These are phyloP conservation scores for Pycnococcus provasolii DNA, from an alignment of 139 green algal genomes.

Conservation along the genomic window DNA sequence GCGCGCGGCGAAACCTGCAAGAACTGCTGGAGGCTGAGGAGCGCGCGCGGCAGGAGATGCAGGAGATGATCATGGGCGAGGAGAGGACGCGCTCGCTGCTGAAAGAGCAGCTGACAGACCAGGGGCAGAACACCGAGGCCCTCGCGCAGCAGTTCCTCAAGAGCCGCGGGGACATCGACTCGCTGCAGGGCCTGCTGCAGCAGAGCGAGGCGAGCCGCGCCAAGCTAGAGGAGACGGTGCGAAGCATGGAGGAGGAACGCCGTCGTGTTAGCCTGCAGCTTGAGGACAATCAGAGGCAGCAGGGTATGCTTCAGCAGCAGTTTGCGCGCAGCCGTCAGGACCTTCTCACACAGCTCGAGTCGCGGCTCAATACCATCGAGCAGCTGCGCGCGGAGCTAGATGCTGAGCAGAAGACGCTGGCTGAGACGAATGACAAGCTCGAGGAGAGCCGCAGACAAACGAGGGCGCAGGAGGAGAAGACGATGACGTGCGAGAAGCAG, in stretches of 20 bases:
- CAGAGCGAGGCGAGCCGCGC: constrained; percentile 9
- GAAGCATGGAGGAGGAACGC: constrained; percentile 7
- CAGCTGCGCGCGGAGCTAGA: constrained; percentile 12
- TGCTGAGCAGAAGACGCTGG: constrained; percentile 9
- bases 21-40: constrained; percentile 23
- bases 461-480: constrained; percentile 1
- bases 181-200: constrained; percentile 13
- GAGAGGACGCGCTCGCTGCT: constrained; percentile 1
- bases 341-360: constrained; percentile 24
- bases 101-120: constrained; percentile 2
- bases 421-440: constrained; percentile 9
- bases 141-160: constrained; percentile 12
- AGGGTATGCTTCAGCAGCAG: constrained; percentile 12
- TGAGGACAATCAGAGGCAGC: constrained; percentile 8
- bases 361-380: constrained; percentile 20
- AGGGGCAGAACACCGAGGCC: constrained; percentile 12
- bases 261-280: constrained; percentile 6
- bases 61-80: constrained; percentile 4
- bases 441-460: not conserved
- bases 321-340: constrained; percentile 18
- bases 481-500: not conserved
- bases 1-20: constrained; percentile 12
- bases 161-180: constrained; percentile 14
- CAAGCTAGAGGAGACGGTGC: constrained; percentile 6
- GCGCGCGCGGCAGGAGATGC: constrained; percentile 18